Percentiles rank a stretch among this genome's conserved stretches.
Conservation (phyloP, 441 rosid species). For the Daphne laureola region DNA sequence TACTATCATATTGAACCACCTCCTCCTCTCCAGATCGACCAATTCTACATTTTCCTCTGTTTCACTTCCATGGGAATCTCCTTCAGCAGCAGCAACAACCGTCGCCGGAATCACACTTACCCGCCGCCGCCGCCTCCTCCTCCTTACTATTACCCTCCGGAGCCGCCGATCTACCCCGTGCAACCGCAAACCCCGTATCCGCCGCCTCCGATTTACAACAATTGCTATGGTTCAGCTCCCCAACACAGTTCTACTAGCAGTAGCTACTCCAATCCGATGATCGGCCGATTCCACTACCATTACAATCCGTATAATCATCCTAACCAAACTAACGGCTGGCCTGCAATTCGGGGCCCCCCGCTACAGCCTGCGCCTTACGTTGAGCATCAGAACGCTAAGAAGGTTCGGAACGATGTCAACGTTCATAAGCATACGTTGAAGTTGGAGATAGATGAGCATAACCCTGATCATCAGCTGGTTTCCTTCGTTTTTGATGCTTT, state of each 20-base stretch:
- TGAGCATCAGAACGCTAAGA: conserved; percentile 80
- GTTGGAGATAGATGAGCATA: conserved; percentile 51
- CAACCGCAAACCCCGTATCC: conserved; percentile 17
- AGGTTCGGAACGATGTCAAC: conserved; percentile 79
- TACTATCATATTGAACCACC: not conserved
- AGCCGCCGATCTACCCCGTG: conserved; percentile 25
- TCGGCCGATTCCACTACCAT: conserved; percentile 38
- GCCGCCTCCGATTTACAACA: conserved; percentile 30
- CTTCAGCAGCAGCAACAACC: conserved; percentile 21
- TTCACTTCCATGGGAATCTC: conserved; percentile 58
- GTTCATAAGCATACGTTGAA: conserved; percentile 56
- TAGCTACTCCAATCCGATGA: conserved; percentile 26
- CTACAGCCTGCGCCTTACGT: conserved; percentile 51
- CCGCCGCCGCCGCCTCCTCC: conserved; percentile 20
- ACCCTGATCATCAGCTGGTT: conserved; percentile 60
- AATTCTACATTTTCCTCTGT: conserved; percentile 9
- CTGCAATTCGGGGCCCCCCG: conserved; percentile 26
- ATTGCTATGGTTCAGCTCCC: conserved; percentile 27
- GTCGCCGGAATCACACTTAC: conserved; percentile 45
- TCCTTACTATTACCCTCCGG: conserved; percentile 11
- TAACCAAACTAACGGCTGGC: conserved; percentile 52
- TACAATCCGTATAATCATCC: conserved; percentile 37
- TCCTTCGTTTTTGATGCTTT: conserved; percentile 86
- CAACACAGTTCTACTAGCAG: conserved; percentile 24
- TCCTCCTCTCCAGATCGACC: not conserved